Evolutionary conservation across 1,139 yeast species (phyloP).

Genomic region (Citeromyces siamensis): DNA sequence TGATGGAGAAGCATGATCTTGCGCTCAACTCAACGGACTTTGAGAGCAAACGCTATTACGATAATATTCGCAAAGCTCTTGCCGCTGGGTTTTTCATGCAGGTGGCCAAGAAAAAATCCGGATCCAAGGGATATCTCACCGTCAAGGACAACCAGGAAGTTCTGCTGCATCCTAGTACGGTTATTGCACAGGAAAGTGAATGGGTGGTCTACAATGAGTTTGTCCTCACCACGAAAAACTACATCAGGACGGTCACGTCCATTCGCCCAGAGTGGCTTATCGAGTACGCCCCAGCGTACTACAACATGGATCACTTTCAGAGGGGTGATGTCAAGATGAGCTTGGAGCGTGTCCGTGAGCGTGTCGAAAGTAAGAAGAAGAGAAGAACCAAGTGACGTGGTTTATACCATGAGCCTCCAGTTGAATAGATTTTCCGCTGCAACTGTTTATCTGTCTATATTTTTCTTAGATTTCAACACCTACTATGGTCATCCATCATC

Average conservation of each 20-base stretch:
- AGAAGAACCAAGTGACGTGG: slow-evolving; percentile 4
- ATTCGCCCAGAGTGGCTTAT: slow-evolving; percentile 87
- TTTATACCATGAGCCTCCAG: slow-evolving; percentile 1
- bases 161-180: slow-evolving; percentile 86
- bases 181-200: slow-evolving; percentile 72
- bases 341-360: slow-evolving; percentile 52
- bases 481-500: too few relatives aligned
- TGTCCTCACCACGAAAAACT: slow-evolving; percentile 86
- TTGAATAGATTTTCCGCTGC: not conserved
- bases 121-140: slow-evolving; percentile 71
- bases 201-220: slow-evolving; percentile 95
- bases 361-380: slow-evolving; percentile 23
- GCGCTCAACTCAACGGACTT: slow-evolving; percentile 60
- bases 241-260: slow-evolving; percentile 88
- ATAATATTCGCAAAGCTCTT: slow-evolving; percentile 74
- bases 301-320: slow-evolving; percentile 58
- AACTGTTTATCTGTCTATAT: too few relatives aligned
- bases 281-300: slow-evolving; percentile 80
- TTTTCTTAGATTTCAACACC: too few relatives aligned
- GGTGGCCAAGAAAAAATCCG: slow-evolving; percentile 78
- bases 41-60: slow-evolving; percentile 55
- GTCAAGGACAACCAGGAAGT: slow-evolving; percentile 96
- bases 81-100: slow-evolving; percentile 98
- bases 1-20: slow-evolving; percentile 75
- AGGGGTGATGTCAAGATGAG: slow-evolving; percentile 80